Base-by-base conservation (phyloP, 352 stramenopile species). In the Phytophthora constricta region DNA sequence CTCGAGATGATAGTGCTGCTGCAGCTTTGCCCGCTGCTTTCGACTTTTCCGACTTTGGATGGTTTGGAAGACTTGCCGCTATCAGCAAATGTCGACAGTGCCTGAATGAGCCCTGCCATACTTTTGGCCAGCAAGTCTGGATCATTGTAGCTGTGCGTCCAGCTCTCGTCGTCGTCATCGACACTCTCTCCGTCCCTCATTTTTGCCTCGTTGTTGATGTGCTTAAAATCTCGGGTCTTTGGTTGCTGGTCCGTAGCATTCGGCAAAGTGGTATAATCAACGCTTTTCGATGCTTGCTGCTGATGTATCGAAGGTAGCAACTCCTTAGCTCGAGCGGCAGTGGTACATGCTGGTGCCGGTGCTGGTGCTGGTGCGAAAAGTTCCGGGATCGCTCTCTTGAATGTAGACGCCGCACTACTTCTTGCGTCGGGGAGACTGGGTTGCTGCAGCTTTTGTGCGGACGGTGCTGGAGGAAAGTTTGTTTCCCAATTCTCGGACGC, bases 101-200 rank as follows among this genome's bases (percentile, higher is more conserved):
- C 42, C 20, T 73, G 59, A 22, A 73, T 73, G 31, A 73, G 65
- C 1, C 53, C 59, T 27, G 65, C 53, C 65, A 69, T 73, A 20
- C 52, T 72, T 25, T 50, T 72, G 1, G 51, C 39, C 9, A 68
- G 14, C 27, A 60, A n/a, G 31, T 72, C 58, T n/a, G 60, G 60
- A 17, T 73, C 65, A 23, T 73, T 61, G 34, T 69, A 70, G 33
- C 41, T 42, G 1, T 23, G 31, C 16, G 59, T 55, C 59, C 60
- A 65, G 31, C 41, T 62, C 20, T 73, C 60, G 19, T 55, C 43
- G 16, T 62, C 58, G 5, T 64, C 64, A 2, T 67, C 14, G 20
- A 13, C 20, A 48, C 10, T 20, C 20, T 34, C 17, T 4, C 8
- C 20, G 33, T 57, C 28, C n/a, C 50, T 54, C 11, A 16, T 16